Base-by-base conservation (phyloP, 306 rosid species). In the Cucumis melo region DNA sequence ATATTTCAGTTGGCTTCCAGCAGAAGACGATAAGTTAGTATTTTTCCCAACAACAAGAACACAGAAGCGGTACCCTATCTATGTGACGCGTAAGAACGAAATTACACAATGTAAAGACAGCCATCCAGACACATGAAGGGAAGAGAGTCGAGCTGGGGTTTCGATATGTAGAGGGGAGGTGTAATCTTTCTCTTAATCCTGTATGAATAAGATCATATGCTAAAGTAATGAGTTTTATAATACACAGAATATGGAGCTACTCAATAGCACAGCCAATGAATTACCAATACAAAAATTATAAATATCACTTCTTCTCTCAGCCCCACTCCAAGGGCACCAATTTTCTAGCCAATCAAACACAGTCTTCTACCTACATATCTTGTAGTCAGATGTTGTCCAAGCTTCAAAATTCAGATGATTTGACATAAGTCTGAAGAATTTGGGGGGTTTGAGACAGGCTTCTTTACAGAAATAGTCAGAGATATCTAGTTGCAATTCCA, bases 41-140 rank as follows among this genome's bases (percentile, higher is more conserved):
- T 94, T 90, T 83, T 94, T 94, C 79, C 98, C 98, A 17, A 94
- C 98, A 6, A 93, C 98, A 23, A 85, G 98, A 85, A 93, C 96
- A 23, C 96, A 86, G 84, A 93, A 93, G 88, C 88, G 90, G 78
- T 93, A 88, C 74, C 98, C 98, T 4, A 89, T 93, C 79, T 74
- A 83, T 61, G 87, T 93, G 78, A 82, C 81, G 76, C 89, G 83
- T 14, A 82, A 89, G 74, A n/a, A 48, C 4, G 50, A 50, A 19
- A 19, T 62, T 44, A 67, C 10, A 42, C 67, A 54, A 46, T 41
- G 70, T 51, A 64, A 19, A 74, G 83, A 74, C 62, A 10, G 27
- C 17, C 16, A 50, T 44, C 24, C 48, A 12, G 20, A 34, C 50
- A 64, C 46, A 19, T 64, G 27, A 64, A 64, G 42, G 20, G 20